Evolutionary conservation across 352 stramenopile genomes (phyloP).

Genomic region (Globisporangium emineosum): DNA sequence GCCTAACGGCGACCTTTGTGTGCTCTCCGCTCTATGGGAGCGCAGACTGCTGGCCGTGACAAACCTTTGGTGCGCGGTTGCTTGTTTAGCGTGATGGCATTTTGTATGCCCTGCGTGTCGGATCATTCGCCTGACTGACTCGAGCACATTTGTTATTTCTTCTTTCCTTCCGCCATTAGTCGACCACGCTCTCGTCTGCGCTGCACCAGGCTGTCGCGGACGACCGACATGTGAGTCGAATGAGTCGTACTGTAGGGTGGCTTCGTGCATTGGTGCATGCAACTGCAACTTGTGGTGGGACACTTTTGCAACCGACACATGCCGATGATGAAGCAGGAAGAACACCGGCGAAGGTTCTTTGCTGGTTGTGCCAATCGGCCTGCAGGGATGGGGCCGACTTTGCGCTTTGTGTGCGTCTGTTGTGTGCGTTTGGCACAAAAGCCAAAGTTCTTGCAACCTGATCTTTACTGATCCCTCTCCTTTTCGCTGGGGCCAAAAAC

Average conservation of each 20-base stretch:
- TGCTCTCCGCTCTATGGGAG: not conserved
- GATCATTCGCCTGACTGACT: not conserved
- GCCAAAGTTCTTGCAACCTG: not conserved
- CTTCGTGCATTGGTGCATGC: not conserved
- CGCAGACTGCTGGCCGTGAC: not conserved
- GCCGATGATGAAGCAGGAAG: not conserved
- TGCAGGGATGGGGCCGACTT: not conserved
- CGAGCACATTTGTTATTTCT: conserved; percentile 7
- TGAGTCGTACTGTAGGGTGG: not conserved
- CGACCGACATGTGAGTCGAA: conserved; percentile 22
- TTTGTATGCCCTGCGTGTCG: not conserved
- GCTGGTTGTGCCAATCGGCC: not conserved
- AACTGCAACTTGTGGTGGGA: not conserved
- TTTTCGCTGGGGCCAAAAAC: not conserved
- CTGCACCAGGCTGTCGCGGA: conserved; percentile 26
- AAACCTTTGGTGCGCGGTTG: not conserved
- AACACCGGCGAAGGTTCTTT: conserved; percentile 6
- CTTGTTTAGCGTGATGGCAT: not conserved
- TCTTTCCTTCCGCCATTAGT: conserved; percentile 4
- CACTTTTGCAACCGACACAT: not conserved
- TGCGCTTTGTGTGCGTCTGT: not conserved
- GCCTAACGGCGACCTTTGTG: not conserved
- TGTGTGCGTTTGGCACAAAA: not conserved
- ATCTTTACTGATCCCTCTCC: not conserved
- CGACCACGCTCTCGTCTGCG: conserved; percentile 23